Conservation (phyloP, 768 basidiomycete genomes). For the Panaeolus papilionaceus region DNA sequence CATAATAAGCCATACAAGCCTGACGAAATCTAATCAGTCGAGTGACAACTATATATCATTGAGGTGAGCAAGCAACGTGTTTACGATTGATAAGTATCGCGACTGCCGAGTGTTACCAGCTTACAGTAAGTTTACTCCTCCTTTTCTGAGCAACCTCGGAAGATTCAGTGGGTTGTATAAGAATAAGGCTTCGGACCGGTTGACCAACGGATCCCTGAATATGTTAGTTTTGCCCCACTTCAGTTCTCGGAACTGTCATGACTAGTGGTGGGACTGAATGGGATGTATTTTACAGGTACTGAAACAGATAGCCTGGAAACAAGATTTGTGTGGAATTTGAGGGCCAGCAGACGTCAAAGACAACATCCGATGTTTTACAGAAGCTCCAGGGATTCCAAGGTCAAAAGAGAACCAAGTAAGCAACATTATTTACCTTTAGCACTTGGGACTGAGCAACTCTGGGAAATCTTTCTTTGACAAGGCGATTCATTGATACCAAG, state of each 20-base stretch:
- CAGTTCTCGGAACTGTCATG: not conserved
- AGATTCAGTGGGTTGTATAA: not conserved
- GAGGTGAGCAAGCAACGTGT: not conserved
- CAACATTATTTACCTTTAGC: not conserved
- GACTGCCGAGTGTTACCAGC: slow-evolving; percentile 1
- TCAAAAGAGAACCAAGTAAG: slow-evolving; percentile 3
- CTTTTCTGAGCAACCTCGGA: not conserved
- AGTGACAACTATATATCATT: not conserved
- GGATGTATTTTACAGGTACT: not conserved
- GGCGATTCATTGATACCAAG: not conserved
- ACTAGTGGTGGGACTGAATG: not conserved
- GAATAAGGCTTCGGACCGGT: not conserved
- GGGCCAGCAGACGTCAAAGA: not conserved
- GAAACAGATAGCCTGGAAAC: not conserved
- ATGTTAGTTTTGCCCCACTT: slow-evolving; percentile 7
- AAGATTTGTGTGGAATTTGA: not conserved
- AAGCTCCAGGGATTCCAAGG: not conserved
- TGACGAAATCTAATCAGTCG: slow-evolving; percentile 2
- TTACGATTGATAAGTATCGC: not conserved
- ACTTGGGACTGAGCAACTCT: slow-evolving; percentile 9
- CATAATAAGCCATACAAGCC: not conserved
- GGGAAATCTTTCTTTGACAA: slow-evolving; percentile 10
- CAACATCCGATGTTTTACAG: not conserved
- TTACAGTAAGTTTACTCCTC: not conserved
- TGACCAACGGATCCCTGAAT: not conserved